Evolutionary conservation across 2,329 filamentous ascomycete genomes (phyloP).

Genomic region (Lachnellula cervina): DNA sequence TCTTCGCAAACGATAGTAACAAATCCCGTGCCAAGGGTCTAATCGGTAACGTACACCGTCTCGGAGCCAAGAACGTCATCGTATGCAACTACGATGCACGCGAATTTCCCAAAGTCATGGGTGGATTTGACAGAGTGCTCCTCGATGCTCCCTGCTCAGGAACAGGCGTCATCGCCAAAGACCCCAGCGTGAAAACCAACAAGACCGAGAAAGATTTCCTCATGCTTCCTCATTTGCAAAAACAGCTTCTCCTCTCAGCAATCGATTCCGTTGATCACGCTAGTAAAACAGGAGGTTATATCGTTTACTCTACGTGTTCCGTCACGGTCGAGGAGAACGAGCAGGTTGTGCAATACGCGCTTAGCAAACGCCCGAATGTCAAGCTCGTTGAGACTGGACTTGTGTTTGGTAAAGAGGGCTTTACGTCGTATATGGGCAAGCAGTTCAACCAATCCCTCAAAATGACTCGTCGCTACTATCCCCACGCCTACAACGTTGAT

Average conservation of each 20-base stretch:
- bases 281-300: slow-evolving; percentile 87
- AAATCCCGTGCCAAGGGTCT: slow-evolving; percentile 92
- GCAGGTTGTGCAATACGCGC: slow-evolving; percentile 86
- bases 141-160: slow-evolving; percentile 95
- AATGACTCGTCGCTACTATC: slow-evolving; percentile 80
- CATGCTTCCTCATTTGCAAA: slow-evolving; percentile 87
- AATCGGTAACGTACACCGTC: slow-evolving; percentile 94
- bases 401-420: slow-evolving; percentile 86
- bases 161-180: slow-evolving; percentile 96
- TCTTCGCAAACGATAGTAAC: slow-evolving; percentile 96
- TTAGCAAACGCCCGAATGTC: slow-evolving; percentile 88
- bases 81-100: slow-evolving; percentile 94
- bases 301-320: slow-evolving; percentile 95
- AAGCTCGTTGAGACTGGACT: slow-evolving; percentile 88
- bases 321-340: slow-evolving; percentile 95
- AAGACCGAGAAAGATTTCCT: slow-evolving; percentile 96
- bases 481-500: slow-evolving; percentile 90
- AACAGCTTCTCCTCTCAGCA: slow-evolving; percentile 85
- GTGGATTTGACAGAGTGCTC: slow-evolving; percentile 90
- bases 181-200: slow-evolving; percentile 95
- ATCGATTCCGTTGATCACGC: slow-evolving; percentile 92
- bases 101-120: slow-evolving; percentile 90
- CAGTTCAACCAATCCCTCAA: slow-evolving; percentile 82
- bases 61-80: slow-evolving; percentile 88
- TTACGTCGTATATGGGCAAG: slow-evolving; percentile 87